Conservation (phyloP, 2,329 filamentous ascomycete species). For the Curvularia sp. region DNA sequence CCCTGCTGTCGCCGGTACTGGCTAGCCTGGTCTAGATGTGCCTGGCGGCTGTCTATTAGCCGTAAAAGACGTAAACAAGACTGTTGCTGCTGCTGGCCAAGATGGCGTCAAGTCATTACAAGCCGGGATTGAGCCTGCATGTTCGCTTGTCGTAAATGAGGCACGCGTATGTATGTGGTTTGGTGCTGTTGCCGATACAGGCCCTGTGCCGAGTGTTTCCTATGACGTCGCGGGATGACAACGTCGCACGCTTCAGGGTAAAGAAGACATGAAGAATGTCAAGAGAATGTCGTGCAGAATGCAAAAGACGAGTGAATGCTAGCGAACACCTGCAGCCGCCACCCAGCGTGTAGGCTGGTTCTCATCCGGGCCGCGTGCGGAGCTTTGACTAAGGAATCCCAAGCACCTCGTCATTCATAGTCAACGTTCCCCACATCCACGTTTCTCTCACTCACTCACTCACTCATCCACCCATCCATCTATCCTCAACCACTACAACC, state of each 20-base stretch:
- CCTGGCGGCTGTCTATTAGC: neutral
- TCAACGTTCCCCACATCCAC: constrained; percentile 23
- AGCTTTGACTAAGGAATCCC: constrained; percentile 21
- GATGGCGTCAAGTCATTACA: neutral
- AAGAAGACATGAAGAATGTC: neutral
- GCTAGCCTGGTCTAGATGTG: constrained; percentile 1
- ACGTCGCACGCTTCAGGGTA: neutral
- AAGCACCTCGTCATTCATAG: constrained; percentile 23
- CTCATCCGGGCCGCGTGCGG: constrained; percentile 18
- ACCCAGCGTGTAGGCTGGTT: constrained; percentile 12
- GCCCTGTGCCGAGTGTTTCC: neutral
- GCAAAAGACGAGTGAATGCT: constrained; percentile 9
- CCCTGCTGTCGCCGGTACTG: neutral
- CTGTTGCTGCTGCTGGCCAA: too few species aligned
- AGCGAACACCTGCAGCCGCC: constrained; percentile 8
- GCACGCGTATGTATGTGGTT: neutral
- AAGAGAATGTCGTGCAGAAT: constrained; percentile 4
- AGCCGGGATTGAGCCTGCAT: constrained; percentile 11
- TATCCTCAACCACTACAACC: constrained; percentile 10
- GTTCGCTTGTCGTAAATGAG: constrained; percentile 12
- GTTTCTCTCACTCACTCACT: neutral
- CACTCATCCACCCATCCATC: constrained; percentile 1
- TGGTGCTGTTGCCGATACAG: constrained; percentile 2
- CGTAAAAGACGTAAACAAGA: neutral
- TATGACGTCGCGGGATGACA: constrained; percentile 16